A percentile compares a stretch with the other conserved stretches of the same genome.
These are phyloP conservation scores for Teunomyces lycoperdinae DNA, from an alignment of 805 yeast species.

Conservation along the genomic window DNA sequence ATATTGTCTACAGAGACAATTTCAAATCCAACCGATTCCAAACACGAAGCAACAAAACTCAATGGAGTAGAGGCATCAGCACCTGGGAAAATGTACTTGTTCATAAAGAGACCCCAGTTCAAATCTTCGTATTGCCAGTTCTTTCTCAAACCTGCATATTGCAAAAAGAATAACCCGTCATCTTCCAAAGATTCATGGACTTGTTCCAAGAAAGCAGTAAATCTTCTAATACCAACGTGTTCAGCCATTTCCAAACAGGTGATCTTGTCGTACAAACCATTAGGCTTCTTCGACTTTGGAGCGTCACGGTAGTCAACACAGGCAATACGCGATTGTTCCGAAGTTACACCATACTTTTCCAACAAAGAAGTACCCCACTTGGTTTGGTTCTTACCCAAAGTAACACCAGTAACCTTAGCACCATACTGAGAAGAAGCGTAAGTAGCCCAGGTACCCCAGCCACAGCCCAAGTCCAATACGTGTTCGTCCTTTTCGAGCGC, in stretches of 20 bases:
- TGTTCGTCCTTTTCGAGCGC: conserved; percentile 69
- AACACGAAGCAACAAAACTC: conserved; percentile 70
- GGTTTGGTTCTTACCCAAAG: conserved; percentile 88
- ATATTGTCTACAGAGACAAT: conserved; percentile 79
- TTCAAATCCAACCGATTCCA: conserved; percentile 86
- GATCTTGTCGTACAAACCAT: conserved; percentile 70
- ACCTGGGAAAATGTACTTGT: conserved; percentile 95
- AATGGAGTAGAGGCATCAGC: conserved; percentile 96
- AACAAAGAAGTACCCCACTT: conserved; percentile 79
- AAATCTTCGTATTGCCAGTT: conserved; percentile 93
- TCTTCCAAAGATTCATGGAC: conserved; percentile 86
- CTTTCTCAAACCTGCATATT: conserved; percentile 88
- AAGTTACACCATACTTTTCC: conserved; percentile 61
- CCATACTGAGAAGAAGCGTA: conserved; percentile 80
- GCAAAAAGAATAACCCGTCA: conserved; percentile 84
- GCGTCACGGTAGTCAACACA: conserved; percentile 91
- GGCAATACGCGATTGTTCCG: conserved; percentile 70
- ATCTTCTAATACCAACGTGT: conserved; percentile 90
- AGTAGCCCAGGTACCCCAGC: conserved; percentile 93
- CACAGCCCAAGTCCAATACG: conserved; percentile 86
- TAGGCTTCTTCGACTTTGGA: conserved; percentile 55
- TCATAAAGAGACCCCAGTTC: conserved; percentile 93
- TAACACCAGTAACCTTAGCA: conserved; percentile 84
- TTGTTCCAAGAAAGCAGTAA: conserved; percentile 70
- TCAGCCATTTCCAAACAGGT: conserved; percentile 94